Base-by-base conservation (phyloP, 1,284 basidiomycete species). In the Sparassis latifolia region DNA sequence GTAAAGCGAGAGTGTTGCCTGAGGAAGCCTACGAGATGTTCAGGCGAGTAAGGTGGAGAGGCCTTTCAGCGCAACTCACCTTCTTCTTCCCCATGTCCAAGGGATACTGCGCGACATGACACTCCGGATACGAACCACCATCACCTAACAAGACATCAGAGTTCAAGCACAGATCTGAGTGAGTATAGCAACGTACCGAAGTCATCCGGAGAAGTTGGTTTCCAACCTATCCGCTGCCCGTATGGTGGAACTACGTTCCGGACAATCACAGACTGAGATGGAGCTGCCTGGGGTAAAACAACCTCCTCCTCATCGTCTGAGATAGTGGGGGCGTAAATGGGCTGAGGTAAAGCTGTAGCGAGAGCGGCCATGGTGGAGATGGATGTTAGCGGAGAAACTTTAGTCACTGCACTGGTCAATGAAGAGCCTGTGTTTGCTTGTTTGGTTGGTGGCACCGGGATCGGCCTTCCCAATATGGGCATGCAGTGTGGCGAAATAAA, bases 71-170 rank as follows among this genome's bases (percentile, higher is more conserved):
- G 20, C 20, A 45, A 31, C 29, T 33, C 79, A 84, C 92, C 82
- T 93, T 93, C 79, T 96, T 97, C 68, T 84, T 82, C 48, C 96
- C 96, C 82, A 99, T 87, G 56, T 94, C 92, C 57, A 97, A 69
- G 5, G 96, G 96, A 72, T 97, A 99, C 67, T 99, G 96, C 9
- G 96, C 96, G 50, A 97, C 75, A 76, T 96, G 94, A 67, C 95
- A 97, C 74, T 99, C 96, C 1, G 97, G 96, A 70, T 91, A 99
- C 48, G 95, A 81, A 59, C 96, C 96, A 57, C 96, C 96, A 63
- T 94, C 92, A 46, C 84, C 87, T 89, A 58, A 39, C 52, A 29
- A 32, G 35, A 28, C 43, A 29, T 54, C 33, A 58, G 20, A 20
- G 20, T 47, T 56, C 32, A 55, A 44, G 20, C 35, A n/a, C 20